Conservation (phyloP, 1,284 basidiomycete species). For the Phaffia rhodozyma region DNA sequence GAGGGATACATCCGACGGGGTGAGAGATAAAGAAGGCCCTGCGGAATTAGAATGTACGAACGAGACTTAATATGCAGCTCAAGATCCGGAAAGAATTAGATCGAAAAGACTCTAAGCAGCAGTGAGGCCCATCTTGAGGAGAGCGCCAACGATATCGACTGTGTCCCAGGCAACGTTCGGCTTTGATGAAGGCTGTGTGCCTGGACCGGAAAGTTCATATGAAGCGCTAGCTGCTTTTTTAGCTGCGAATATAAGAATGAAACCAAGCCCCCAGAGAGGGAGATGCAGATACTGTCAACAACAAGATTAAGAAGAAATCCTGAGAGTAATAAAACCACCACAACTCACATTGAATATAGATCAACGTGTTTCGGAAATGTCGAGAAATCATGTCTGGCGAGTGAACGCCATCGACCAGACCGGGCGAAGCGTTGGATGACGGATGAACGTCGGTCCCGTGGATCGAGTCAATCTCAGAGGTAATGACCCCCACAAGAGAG, state of each 20-base stretch:
- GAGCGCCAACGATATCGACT: conserved; percentile 14
- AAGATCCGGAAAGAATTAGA: no score
- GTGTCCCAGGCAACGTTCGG: conserved; percentile 13
- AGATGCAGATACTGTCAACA: no score
- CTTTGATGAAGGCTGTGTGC: neutral
- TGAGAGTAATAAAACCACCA: no score
- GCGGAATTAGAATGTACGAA: no score
- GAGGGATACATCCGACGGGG: no score
- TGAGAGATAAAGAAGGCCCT: no score
- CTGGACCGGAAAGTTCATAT: neutral
- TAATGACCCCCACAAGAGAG: conserved; percentile 82
- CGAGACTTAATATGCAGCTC: no score
- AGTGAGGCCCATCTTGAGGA: conserved; percentile 15
- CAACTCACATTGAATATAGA: conserved; percentile 50
- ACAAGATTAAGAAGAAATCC: no score
- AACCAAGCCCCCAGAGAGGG: no score
- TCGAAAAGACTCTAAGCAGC: no score
- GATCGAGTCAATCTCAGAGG: conserved; percentile 76
- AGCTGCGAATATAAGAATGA: neutral
- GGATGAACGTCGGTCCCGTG: conserved; percentile 72
- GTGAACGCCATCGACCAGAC: conserved; percentile 76
- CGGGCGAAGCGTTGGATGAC: conserved; percentile 61
- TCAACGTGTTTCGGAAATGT: conserved; percentile 82
- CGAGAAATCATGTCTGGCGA: conserved; percentile 72
- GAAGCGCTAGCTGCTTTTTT: conserved; percentile 7